Base-by-base conservation (phyloP, 345 rosid species). In the Hibiscus trionum region DNA sequence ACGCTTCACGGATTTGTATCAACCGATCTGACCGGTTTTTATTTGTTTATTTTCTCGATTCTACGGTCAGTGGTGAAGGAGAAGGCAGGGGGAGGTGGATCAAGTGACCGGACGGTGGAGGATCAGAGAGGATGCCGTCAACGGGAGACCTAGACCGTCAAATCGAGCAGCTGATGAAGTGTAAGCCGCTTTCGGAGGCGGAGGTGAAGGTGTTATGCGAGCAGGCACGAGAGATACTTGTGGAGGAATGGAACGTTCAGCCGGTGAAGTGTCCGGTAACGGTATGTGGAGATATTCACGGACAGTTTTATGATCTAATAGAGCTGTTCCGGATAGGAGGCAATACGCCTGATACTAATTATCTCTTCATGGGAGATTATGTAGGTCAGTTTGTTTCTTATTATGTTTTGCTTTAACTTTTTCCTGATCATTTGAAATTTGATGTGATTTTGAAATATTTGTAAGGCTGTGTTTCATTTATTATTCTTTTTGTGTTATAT, bases 201-300 rank as follows among this genome's bases (percentile, higher is more conserved):
- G 99, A 95, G 80, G 99, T 95, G 64, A 88, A 78, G 90, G 77
- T 85, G 68, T 88, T 95, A 4, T 95, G 99, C 87, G 99, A 95
- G 76, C 93, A 92, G 69, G 99, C 99, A 15, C 86, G 90, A 61
- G 96, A 93, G 82, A 86, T 95, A 77, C 91, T 95, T 49, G 97
- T 89, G 5, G 99, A 95, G 84, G 99, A 95, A 82, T 95, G 93
- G 96, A 95, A 95, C 87, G 99, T 95, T 56, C 99, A 95, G 88
- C 96, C 96, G 35, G 99, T 95, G 24, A 95, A 95, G 83, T 95
- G 99, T 76, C 99, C 99, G 37, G 99, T 95, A 71, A 95, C 99
- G 27, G 92, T 95, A 55, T 95, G 99, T 77, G 99, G 99, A 44
- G 99, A 95, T 86, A 95, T 95, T 63, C 99, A 95, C 77, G 99